These are phyloP conservation scores for Hymenoscyphus linearis DNA, from an alignment of 2,329 filamentous ascomycete species.

Conservation along the genomic window DNA sequence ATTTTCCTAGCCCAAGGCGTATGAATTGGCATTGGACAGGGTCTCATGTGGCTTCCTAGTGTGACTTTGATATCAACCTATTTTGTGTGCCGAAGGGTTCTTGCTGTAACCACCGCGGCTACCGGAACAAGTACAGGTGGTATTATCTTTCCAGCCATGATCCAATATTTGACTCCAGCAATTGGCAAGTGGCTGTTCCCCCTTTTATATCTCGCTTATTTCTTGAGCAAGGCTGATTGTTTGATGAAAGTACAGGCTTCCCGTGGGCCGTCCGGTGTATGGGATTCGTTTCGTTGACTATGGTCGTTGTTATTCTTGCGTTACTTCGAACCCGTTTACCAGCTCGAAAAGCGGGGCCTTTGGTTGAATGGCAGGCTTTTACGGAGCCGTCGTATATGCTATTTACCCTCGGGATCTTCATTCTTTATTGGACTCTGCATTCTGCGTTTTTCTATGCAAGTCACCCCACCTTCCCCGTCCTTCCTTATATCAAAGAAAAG, in stretches of 20 bases:
- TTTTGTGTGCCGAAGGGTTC: conserved; percentile 15
- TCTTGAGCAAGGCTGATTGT: not conserved
- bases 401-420: conserved; percentile 43
- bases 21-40: conserved; percentile 35
- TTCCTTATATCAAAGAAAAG: too few relatives aligned
- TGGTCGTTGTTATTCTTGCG: not conserved
- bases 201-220: too few relatives aligned
- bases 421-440: conserved; percentile 33
- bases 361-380: conserved; percentile 40
- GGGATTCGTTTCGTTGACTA: conserved; percentile 34
- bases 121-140: conserved; percentile 34
- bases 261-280: conserved; percentile 39
- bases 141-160: conserved; percentile 38
- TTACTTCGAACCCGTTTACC: not conserved
- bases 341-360: conserved; percentile 34
- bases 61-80: conserved; percentile 30
- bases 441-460: conserved; percentile 57
- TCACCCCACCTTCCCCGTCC: not conserved
- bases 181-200: conserved; percentile 15
- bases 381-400: conserved; percentile 38
- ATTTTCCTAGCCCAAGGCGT: conserved; percentile 38
- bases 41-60: conserved; percentile 35
- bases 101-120: conserved; percentile 33
- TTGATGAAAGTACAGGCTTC: conserved; percentile 30
- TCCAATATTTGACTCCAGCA: conserved; percentile 31